These are phyloP conservation scores for Wickerhamomyces sp. DNA, from an alignment of 1,139 yeast species.

Conservation along the genomic window DNA sequence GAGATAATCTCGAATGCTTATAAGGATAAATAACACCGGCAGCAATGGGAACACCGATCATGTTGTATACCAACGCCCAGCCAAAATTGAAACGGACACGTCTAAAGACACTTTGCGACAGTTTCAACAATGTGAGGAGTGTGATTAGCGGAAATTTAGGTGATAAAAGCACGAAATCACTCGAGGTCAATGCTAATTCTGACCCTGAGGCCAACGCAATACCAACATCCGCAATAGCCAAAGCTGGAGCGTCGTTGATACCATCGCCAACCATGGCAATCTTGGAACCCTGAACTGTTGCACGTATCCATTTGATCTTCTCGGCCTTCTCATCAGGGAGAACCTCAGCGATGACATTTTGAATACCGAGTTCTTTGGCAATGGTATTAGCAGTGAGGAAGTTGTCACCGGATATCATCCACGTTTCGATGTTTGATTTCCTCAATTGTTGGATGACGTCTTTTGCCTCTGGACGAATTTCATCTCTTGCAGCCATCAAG, in stretches of 20 bases:
- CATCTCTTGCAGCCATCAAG: conserved; percentile 58
- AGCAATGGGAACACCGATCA: conserved; percentile 55
- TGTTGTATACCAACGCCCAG: conserved; percentile 49
- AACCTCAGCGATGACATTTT: conserved; percentile 65
- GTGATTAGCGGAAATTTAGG: conserved; percentile 43
- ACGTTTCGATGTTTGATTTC: conserved; percentile 46
- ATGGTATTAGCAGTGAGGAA: conserved; percentile 61
- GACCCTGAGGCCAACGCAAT: conserved; percentile 56
- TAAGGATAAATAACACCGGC: conserved; percentile 61
- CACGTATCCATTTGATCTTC: conserved; percentile 50
- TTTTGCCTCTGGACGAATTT: conserved; percentile 57
- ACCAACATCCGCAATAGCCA: conserved; percentile 56
- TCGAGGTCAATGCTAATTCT: conserved; percentile 52
- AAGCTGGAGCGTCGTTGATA: conserved; percentile 59
- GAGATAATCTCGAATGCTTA: conserved; percentile 45
- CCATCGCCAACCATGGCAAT: conserved; percentile 62
- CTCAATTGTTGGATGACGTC: conserved; percentile 45
- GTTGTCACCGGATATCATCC: conserved; percentile 68
- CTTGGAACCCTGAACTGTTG: conserved; percentile 24
- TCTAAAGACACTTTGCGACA: conserved; percentile 40
- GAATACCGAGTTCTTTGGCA: conserved; percentile 59
- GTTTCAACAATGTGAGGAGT: conserved; percentile 42
- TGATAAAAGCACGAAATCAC: conserved; percentile 50
- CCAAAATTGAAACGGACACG: conserved; percentile 54
- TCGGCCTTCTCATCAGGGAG: conserved; percentile 68